Evolutionary conservation across 75 land plant species (phyloP).

Genomic region (Cunninghamia lanceolata): DNA sequence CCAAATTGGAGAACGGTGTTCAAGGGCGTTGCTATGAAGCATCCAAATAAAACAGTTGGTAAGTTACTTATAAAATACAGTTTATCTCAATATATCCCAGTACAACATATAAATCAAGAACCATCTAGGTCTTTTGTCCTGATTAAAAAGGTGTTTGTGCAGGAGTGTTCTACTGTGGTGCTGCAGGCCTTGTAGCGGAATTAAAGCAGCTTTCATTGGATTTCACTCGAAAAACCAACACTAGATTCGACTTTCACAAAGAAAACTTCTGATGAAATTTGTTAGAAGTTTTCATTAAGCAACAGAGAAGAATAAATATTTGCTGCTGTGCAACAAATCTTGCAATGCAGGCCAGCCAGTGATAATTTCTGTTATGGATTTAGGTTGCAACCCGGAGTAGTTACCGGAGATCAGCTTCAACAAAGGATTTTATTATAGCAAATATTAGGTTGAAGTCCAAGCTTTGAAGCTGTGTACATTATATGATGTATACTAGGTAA

Average conservation of each 20-base stretch:
- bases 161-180: slow-evolving; percentile 93
- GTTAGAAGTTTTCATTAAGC: neutral
- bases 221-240: slow-evolving; percentile 53
- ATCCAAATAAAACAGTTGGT: slow-evolving; percentile 29
- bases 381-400: neutral
- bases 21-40: slow-evolving; percentile 31
- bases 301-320: neutral
- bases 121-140: neutral
- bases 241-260: slow-evolving; percentile 84
- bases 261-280: slow-evolving; percentile 61
- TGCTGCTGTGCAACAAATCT: neutral
- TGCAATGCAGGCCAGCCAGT: neutral
- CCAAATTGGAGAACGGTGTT: slow-evolving; percentile 46
- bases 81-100: neutral
- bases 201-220: slow-evolving; percentile 50
- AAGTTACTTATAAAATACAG: neutral
- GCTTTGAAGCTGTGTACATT: neutral
- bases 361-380: neutral
- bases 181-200: slow-evolving; percentile 55
- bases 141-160: slow-evolving; percentile 12
- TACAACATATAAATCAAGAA: neutral
- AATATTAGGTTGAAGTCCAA: neutral
- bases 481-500: neutral
- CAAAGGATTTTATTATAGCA: neutral
- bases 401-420: neutral